Conservation (phyloP, 805 yeast genomes). For the Metschnikowia lunata region DNA sequence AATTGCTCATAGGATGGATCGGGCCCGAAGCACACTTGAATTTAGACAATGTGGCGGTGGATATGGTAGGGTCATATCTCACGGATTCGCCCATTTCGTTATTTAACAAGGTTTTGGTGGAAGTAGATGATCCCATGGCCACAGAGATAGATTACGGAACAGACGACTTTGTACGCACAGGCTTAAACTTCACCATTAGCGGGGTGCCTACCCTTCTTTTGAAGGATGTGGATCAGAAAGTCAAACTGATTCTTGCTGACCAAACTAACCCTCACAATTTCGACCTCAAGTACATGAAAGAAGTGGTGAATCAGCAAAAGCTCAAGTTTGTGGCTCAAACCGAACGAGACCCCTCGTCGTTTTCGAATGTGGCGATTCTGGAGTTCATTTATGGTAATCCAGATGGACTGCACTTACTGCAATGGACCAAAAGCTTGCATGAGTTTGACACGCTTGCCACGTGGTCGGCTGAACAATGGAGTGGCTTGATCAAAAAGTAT, state of each 20-base stretch:
- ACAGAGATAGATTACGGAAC: conserved; percentile 65
- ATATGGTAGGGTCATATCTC: conserved; percentile 66
- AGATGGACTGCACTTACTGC: conserved; percentile 53
- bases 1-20: conserved; percentile 68
- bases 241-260: conserved; percentile 47
- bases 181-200: conserved; percentile 51
- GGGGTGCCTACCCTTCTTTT: conserved; percentile 76
- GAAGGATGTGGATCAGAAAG: conserved; percentile 46
- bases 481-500: conserved; percentile 44
- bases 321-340: conserved; percentile 56
- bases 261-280: conserved; percentile 50
- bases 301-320: conserved; percentile 61
- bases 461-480: conserved; percentile 75
- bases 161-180: conserved; percentile 65
- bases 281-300: conserved; percentile 62
- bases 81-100: conserved; percentile 76
- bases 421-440: conserved; percentile 49
- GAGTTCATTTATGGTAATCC: conserved; percentile 77
- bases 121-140: conserved; percentile 77
- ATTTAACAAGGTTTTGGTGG: conserved; percentile 67
- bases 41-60: conserved; percentile 61
- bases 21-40: conserved; percentile 64
- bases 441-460: conserved; percentile 54
- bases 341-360: conserved; percentile 57
- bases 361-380: conserved; percentile 64